phyloP scores from a whole-genome alignment of 176 grass and related monocot species.

The Poa pratensis region DNA sequence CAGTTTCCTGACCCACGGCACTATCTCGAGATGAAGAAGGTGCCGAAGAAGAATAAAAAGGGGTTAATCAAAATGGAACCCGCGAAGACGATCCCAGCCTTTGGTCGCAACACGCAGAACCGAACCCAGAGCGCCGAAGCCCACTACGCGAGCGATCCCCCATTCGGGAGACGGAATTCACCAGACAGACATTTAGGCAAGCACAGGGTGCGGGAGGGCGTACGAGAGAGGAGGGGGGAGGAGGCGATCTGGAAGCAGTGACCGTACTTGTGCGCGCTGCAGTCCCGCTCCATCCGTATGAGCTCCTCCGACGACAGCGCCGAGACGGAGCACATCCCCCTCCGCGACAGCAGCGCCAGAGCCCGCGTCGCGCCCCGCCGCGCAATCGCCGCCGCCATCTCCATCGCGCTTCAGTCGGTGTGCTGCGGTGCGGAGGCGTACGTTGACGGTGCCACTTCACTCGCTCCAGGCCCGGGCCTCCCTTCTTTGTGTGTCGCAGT shows the following conservation, averaged over 20 bases:
- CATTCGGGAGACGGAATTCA: background rate
- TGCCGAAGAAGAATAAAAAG: no score
- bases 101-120: background rate
- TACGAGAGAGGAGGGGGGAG: background rate
- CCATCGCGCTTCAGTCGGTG: background rate
- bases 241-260: background rate
- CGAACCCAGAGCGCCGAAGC: background rate
- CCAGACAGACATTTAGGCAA: background rate
- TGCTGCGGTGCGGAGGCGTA: background rate
- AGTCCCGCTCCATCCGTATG: conserved; percentile 73
- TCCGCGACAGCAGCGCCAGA: conserved; percentile 41
- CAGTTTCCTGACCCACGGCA: background rate
- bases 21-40: background rate
- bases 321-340: conserved; percentile 49
- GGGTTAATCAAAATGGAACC: background rate
- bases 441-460: background rate
- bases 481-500: no score
- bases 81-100: background rate
- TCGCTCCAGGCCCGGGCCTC: background rate
- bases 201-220: background rate
- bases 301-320: conserved; percentile 81
- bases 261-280: conserved; percentile 84
- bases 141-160: conserved; percentile 6
- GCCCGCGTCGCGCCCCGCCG: conserved; percentile 23
- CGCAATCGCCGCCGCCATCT: conserved; percentile 32